Base-by-base conservation (phyloP, 169 alveolate species). In the Plasmodium chabaudi region DNA sequence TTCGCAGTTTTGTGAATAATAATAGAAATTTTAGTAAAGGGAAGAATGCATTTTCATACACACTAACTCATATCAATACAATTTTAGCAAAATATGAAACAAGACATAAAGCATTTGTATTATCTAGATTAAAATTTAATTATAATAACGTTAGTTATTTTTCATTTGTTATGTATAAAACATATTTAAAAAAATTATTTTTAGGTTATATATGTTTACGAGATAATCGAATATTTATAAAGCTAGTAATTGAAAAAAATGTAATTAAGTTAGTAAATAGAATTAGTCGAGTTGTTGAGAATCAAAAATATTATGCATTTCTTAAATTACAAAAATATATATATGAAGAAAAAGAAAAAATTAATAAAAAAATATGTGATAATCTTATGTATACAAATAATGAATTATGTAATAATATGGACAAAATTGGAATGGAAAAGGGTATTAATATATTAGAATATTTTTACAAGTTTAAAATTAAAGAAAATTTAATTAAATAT, bases 221-320 rank as follows among this genome's bases (percentile, higher is more conserved):
- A 55, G 88, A 75, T 47, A 60, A 61, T 9, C 23, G 72, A 61
- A 17, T 55, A 13, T 42, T 53, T 12, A 61, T 44, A 19, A 75
- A 75, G 56, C 13, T 61, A 1, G n/a, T 63, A 19, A 42, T 75
- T 9, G 88, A 75, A 53, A 75, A 75, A 39, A 75, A 56, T 75
- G 88, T 75, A 6, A 47, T 46, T 13, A 47, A 56, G 1, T 15
- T 75, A 4, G 13, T 75, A 13, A 61, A 15, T n/a, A 42, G 61
- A 27, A 55, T 75, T 17, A 19, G 67, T 7, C 60, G 42, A 53
- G 47, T 61, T 44, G 57, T 46, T 17, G 75, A 75, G 19, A 63
- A 55, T 61, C 75, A 75, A 19, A 75, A 75, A 56, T 75, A 55
- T 23, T 61, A 75, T 42, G 88, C 88, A 19, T 75, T 75, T 63